These are phyloP conservation scores for Paramarasmius palmivorus DNA, from an alignment of 1,284 basidiomycete genomes.

Conservation along the genomic window DNA sequence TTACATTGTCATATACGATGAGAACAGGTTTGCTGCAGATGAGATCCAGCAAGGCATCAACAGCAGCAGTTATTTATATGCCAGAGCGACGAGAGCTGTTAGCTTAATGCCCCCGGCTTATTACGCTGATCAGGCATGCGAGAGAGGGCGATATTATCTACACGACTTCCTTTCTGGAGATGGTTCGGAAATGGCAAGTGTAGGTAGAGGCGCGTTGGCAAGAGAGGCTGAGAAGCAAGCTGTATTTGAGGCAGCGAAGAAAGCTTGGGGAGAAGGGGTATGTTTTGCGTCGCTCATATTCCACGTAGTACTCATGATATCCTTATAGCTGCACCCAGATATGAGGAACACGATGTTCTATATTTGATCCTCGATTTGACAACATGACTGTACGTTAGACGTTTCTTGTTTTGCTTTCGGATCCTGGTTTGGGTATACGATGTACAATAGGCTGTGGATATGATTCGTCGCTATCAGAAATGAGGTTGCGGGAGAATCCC, in stretches of 20 bases:
- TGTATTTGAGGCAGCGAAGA: not conserved
- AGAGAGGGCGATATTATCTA: slow-evolving; percentile 69
- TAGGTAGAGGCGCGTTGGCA: not conserved
- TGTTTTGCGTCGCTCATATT: slow-evolving; percentile 12
- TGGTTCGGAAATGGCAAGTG: not conserved
- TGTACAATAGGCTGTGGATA: too few species aligned
- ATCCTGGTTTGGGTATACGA: too few species aligned
- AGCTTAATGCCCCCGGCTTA: slow-evolving; percentile 76
- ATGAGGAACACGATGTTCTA: slow-evolving; percentile 73
- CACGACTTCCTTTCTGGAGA: slow-evolving; percentile 55
- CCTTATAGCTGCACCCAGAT: slow-evolving; percentile 46
- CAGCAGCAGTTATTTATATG: slow-evolving; percentile 66
- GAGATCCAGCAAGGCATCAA: slow-evolving; percentile 70
- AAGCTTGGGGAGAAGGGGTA: slow-evolving; percentile 14
- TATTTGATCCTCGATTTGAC: too few species aligned
- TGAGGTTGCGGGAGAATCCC: too few species aligned
- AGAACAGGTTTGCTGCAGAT: slow-evolving; percentile 63
- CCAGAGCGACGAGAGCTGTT: slow-evolving; percentile 75
- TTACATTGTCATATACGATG: slow-evolving; percentile 75
- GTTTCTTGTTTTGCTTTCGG: too few species aligned
- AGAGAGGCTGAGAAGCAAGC: slow-evolving; percentile 39
- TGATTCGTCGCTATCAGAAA: too few species aligned
- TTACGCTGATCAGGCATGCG: slow-evolving; percentile 77
- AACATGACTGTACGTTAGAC: too few species aligned
- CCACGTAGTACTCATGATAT: not conserved